Evolutionary conservation across 2,329 filamentous ascomycete genomes (phyloP), one percentile per base, ranked within the genome.

Genomic region (Ascocoryne sarcoides): DNA sequence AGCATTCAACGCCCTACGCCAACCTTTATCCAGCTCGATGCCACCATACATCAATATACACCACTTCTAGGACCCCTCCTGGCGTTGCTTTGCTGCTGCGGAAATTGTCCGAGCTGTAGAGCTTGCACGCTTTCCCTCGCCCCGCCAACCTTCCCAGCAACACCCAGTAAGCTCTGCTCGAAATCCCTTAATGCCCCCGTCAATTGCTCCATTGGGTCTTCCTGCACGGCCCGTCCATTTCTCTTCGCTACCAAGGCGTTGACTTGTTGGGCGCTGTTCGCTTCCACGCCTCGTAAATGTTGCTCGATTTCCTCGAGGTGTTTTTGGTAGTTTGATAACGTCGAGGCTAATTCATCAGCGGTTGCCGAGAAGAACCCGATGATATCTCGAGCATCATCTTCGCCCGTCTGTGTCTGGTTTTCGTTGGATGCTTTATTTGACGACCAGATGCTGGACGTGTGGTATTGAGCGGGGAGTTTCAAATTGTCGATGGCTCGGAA

Each of bases 401-500:
- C 67, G 33, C 69, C 66, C 7, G 51, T 47, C 9, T 30, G 32
- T 56, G 39, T 65, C 64, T 31, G 64, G 61, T 23, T 57, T 53
- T 40, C 57, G 51, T 16, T 61, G 52, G 44, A 67, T 59, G 41
- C 58, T 54, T 47, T 63, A 60, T 45, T 69, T 57, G 39, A 65
- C 58, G 48, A 68, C 68, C 43, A 74, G 57, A 58, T 53, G 21
- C 53, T 53, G 2, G 51, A 41, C 35, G 49, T 48, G 52, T 73
- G 70, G 47, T 72, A 73, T 52, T 71, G 68, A 38, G 65, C 61
- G 15, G 85, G 84, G 12, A 89, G 68, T 51, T 81, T 79, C 39
- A 88, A 68, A 55, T 85, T 85, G 54, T 87, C 80, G 21, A 85
- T 76, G 16, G 81, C 80, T 42, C 80, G 76, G 67, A 86, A 84